Base-by-base conservation (phyloP, 176 grass and related monocot species). In the Phoenix dactylifera region DNA sequence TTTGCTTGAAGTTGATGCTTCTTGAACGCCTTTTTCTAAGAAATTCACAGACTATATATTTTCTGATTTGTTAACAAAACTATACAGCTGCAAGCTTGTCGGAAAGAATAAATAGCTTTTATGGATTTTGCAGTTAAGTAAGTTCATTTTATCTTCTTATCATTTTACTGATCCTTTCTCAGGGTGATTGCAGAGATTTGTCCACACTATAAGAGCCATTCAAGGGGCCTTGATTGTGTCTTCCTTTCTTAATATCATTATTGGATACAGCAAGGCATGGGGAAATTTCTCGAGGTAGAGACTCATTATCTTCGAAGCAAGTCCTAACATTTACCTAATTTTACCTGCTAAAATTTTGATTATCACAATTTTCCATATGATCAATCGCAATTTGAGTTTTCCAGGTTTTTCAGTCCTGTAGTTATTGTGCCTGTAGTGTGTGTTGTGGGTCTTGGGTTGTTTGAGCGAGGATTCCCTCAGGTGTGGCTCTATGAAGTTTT, bases 401-500 rank as follows among this genome's bases (percentile, higher is more conserved):
- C 62, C 84, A 98, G 88, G 64, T 84, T 78, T 64, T 86, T 85
- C 65, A 93, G 81, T 64, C 88, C 94, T 49, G 94, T 98, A 52
- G 83, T 84, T 59, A 86, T 93, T 64, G 83, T 79, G 53, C 88
- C 94, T 59, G 79, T 93, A 51, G 88, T 98, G 65, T 98, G 94
- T 48, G 70, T 98, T 0, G 88, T 98, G 67, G 88, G 94, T 65
- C 87, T 98, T 64, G 94, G 94, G 57, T 59, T 98, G 49, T 91
- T 98, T 67, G 70, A 83, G 68, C 57, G 89, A 68, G 94, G 94
- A 22, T 98, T 98, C 76, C 94, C 93, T 55, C 88, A 98, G 94
- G 94, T 93, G 75, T 48, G 17, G 16, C 67, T 60, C 63, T 74
- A 64, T 17, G 14, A 62, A 72, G 22, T 28, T 79, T 78, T 48